Evolutionary conservation across 441 rosid genomes (phyloP).

Genomic region (Erodium texanum): DNA sequence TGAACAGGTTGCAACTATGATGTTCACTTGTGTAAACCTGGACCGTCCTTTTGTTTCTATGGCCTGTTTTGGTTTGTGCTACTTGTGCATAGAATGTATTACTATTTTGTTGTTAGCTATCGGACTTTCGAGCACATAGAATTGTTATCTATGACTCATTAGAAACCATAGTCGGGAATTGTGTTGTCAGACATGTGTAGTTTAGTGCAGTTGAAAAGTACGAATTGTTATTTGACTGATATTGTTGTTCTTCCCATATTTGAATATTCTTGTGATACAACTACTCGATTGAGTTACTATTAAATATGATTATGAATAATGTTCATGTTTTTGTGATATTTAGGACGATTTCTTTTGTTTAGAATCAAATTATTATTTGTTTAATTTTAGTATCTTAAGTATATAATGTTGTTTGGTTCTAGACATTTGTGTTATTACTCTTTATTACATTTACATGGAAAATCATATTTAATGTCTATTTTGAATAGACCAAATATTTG

Average conservation of each 20-base stretch:
- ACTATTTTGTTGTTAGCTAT: neutral
- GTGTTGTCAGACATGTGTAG: neutral
- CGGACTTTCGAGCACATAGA: neutral
- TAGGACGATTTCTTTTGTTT: too few relatives aligned
- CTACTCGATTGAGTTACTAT: neutral
- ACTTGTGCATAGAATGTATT: neutral
- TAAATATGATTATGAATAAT: too few relatives aligned
- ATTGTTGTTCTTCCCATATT: too few relatives aligned
- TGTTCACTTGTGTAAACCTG: constrained; percentile 1
- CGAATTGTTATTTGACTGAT: neutral
- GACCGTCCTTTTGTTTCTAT: constrained; percentile 5
- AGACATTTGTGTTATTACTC: too few relatives aligned
- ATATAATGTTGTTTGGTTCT: too few relatives aligned
- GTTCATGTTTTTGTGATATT: too few relatives aligned
- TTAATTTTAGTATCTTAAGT: too few relatives aligned
- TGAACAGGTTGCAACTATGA: neutral
- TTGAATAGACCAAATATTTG: too few relatives aligned
- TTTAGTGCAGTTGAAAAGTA: too few relatives aligned
- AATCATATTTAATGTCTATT: too few relatives aligned
- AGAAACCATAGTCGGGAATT: neutral
- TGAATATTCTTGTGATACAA: neutral
- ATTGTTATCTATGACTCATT: neutral
- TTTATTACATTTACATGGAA: too few relatives aligned
- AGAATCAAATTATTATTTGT: too few relatives aligned
- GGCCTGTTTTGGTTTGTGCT: constrained; percentile 3